Conservation (phyloP, 1,139 yeast species). For the Chernovozyma sophiae-reginae region DNA sequence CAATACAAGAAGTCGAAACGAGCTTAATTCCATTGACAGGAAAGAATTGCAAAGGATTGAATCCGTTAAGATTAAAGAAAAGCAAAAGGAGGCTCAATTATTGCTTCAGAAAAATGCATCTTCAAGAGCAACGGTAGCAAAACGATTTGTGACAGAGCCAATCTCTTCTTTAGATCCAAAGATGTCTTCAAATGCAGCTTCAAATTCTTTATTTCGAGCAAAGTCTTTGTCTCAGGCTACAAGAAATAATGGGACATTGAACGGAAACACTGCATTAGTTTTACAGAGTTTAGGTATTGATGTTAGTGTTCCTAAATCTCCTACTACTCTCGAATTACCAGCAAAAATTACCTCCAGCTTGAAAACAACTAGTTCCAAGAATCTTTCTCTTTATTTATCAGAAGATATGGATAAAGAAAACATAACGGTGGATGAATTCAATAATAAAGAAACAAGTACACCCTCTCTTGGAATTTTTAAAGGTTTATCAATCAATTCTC, state of each 20-base stretch:
- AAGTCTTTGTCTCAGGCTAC: conserved; percentile 29
- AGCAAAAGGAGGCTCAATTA: conserved; percentile 29
- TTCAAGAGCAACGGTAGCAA: conserved; percentile 15
- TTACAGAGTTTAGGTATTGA: conserved; percentile 45
- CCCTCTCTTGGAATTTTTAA: not conserved
- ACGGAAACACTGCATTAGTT: conserved; percentile 34
- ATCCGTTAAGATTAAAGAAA: conserved; percentile 20
- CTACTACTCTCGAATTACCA: conserved; percentile 17
- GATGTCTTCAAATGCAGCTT: conserved; percentile 10
- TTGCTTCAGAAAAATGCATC: conserved; percentile 28
- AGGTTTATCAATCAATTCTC: not conserved
- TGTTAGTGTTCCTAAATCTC: conserved; percentile 15
- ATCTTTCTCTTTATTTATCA: conserved; percentile 32
- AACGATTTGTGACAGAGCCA: conserved; percentile 17
- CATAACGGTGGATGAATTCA: conserved; percentile 14
- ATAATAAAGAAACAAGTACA: conserved; percentile 10
- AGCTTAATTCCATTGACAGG: conserved; percentile 7
- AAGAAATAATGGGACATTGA: conserved; percentile 15
- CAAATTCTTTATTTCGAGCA: conserved; percentile 33
- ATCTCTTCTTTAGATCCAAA: conserved; percentile 38
- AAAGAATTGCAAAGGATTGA: conserved; percentile 17
- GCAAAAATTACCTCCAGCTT: conserved; percentile 26
- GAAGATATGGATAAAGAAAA: conserved; percentile 17
- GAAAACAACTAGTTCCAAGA: conserved; percentile 44
- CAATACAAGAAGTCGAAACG: conserved; percentile 1